A percentile compares a stretch with the other conserved stretches of the same genome.
Conservation (phyloP, 768 basidiomycete species). For the Phylloporus scabripes region DNA sequence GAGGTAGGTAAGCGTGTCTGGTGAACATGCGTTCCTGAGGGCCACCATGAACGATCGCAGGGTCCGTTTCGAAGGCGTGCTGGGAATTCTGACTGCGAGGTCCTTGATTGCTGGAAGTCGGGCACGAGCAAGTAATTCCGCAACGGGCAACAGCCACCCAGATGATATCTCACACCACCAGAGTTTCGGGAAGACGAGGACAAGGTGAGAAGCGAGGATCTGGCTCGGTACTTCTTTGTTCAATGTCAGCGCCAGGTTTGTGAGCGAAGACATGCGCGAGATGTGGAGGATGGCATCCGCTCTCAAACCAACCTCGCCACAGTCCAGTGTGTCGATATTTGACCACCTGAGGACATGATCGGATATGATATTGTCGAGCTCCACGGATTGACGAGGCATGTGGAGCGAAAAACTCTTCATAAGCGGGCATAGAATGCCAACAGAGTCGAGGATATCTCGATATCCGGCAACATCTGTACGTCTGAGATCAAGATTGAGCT, state of each 20-base stretch:
- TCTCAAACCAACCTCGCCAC: background rate
- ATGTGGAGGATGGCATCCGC: background rate
- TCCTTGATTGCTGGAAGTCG: background rate
- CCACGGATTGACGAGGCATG: background rate
- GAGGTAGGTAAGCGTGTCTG: background rate
- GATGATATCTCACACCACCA: background rate
- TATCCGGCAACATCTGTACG: background rate
- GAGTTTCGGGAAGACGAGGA: background rate
- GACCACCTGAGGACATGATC: slow-evolving; percentile 1
- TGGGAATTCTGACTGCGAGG: background rate
- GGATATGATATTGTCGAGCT: background rate
- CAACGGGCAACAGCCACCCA: background rate
- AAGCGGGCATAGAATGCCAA: background rate
- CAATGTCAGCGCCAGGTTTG: background rate
- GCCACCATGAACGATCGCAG: background rate
- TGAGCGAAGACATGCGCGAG: background rate
- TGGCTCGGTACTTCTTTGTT: background rate
- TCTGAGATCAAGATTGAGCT: background rate
- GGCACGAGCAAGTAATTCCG: background rate
- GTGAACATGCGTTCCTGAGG: background rate
- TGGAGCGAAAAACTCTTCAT: background rate
- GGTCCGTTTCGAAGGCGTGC: background rate
- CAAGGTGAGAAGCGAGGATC: background rate
- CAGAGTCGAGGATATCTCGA: background rate
- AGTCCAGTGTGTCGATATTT: background rate